A percentile compares a stretch with the other conserved stretches of the same genome.
These are phyloP conservation scores for Trichoderma afroharzianum DNA, from an alignment of 2,329 filamentous ascomycete species.

Conservation along the genomic window DNA sequence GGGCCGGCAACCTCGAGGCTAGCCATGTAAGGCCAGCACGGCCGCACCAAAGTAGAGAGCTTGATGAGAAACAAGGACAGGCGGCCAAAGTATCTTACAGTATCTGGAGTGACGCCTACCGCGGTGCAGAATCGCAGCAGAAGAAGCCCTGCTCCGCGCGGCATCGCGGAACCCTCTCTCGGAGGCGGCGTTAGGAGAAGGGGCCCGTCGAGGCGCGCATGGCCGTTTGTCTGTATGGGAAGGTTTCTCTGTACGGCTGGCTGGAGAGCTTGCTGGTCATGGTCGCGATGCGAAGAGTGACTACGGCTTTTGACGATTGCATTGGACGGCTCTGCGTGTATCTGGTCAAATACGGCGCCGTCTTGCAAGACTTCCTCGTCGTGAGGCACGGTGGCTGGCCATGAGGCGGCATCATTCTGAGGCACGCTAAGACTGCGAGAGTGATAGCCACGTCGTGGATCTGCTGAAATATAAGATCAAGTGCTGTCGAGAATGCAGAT, in stretches of 20 bases:
- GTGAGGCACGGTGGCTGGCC: not conserved
- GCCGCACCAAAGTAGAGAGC: slow-evolving; percentile 58
- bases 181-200: slow-evolving; percentile 50
- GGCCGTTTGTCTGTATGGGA: not conserved
- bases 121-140: slow-evolving; percentile 30
- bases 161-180: slow-evolving; percentile 29
- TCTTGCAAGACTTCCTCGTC: not conserved
- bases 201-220: slow-evolving; percentile 31
- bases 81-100: slow-evolving; percentile 41
- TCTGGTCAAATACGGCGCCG: not conserved
- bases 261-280: not conserved
- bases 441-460: slow-evolving; percentile 27
- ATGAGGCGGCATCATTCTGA: not conserved
- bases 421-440: slow-evolving; percentile 12
- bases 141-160: slow-evolving; percentile 33
- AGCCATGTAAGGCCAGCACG: slow-evolving; percentile 70
- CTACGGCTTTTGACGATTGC: slow-evolving; percentile 16
- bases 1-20: slow-evolving; percentile 62
- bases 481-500: slow-evolving; percentile 22
- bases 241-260: not conserved
- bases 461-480: slow-evolving; percentile 31
- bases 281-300: not conserved
- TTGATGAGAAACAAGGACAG: slow-evolving; percentile 66
- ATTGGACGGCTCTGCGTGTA: not conserved
- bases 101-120: slow-evolving; percentile 29